Base-by-base conservation (phyloP, 1,284 basidiomycete species). In the Cutaneotrichosporon dermatis region DNA sequence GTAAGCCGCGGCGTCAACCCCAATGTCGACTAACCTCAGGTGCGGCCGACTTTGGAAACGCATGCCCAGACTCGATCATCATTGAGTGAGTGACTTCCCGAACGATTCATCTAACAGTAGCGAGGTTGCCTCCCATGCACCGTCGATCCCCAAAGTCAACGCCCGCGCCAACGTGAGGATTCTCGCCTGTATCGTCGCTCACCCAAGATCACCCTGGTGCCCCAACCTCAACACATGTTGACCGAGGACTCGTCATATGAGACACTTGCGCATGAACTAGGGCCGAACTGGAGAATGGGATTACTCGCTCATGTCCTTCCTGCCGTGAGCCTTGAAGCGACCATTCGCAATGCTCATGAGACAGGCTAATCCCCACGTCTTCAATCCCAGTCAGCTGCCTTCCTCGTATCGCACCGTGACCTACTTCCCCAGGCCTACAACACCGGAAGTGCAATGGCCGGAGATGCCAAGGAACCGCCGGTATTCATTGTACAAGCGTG, bases 351-450 rank as follows among this genome's bases (percentile, higher is more conserved):
- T 25, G 25, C 25, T 25, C 25, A 25, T 25, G 25, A 25, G 25
- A 25, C 25, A 58, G 57, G 51, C 51, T 44, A 36, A 53, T 37
- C 48, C 49, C 15, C 36, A 10, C 1, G 12, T 40, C 10, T 60
- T 39, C 37, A 13, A 46, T 13, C 54, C 48, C 41, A 37, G 25
- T 25, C 25, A 25, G 25, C 25, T 12, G 8, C 11, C 35, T 9
- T 2, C 35, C n/a, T 25, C 16, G 4, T 15, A 48, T 13, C 50
- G 56, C 36, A 11, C 46, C 9, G 42, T 72, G 6, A 62, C 61
- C 2, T 70, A 68, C 58, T 68, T 68, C 45, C 67, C 70, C 8
- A 51, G 40, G 4, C 40, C 53, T 3, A 40, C 54, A 1, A 71
- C 68, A 4, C 55, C 57, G 0, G 25, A 33, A 6, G 39, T 35